Conservation (phyloP, 805 yeast genomes). For the Candida golubevii region DNA sequence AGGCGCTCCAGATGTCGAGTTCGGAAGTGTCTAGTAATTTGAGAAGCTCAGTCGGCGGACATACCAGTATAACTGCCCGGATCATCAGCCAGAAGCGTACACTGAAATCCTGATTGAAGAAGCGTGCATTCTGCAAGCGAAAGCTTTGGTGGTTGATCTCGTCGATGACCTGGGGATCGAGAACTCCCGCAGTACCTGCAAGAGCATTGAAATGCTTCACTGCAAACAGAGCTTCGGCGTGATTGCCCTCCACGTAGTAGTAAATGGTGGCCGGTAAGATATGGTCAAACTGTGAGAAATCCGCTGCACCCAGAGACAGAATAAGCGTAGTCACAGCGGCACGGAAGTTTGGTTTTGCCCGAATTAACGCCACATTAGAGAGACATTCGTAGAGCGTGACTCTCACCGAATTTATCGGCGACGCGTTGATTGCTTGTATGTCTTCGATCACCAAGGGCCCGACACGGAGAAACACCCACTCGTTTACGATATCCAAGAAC, state of each 20-base stretch:
- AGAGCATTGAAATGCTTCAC: constrained; percentile 18
- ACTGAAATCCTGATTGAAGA: constrained; percentile 41
- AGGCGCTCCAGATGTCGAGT: constrained; percentile 24
- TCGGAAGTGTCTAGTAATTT: constrained; percentile 32
- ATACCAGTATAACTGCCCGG: constrained; percentile 29
- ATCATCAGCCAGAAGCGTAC: constrained; percentile 46
- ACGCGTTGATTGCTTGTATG: neutral
- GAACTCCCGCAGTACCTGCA: neutral
- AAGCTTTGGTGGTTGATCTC: constrained; percentile 52
- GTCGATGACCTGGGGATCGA: constrained; percentile 35
- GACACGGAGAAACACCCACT: constrained; percentile 33
- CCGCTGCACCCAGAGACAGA: constrained; percentile 2
- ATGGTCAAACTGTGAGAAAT: constrained; percentile 1
- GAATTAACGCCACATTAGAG: constrained; percentile 47
- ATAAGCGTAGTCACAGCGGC: constrained; percentile 22
- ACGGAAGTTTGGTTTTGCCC: constrained; percentile 34
- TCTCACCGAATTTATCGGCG: constrained; percentile 3
- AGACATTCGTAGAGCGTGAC: constrained; percentile 38
- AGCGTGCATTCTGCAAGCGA: constrained; percentile 49
- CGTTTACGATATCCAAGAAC: constrained; percentile 28
- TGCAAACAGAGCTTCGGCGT: constrained; percentile 48
- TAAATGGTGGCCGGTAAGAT: constrained; percentile 48
- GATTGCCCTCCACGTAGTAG: constrained; percentile 51
- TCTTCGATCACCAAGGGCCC: constrained; percentile 4
- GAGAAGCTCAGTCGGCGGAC: constrained; percentile 5